Base-by-base conservation (phyloP, 2,329 filamentous ascomycete species). In the Phyllosticta ampelicida region DNA sequence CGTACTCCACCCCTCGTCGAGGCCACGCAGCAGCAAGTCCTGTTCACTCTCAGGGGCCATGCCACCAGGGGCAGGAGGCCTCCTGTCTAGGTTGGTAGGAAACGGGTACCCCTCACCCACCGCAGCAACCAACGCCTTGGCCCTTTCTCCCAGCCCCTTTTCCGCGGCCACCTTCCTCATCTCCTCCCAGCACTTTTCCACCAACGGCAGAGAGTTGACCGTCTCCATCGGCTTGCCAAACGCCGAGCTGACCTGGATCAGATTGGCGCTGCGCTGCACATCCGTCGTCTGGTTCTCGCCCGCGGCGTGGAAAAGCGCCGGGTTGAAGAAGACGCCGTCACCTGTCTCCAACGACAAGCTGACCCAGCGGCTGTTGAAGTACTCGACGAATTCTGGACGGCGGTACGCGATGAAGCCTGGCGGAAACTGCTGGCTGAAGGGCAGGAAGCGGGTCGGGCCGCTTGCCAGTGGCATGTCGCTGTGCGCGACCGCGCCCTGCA, bases 221-320 rank as follows among this genome's bases (percentile, higher is more conserved):
- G 65, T 76, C 70, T 86, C 83, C 82, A 86, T 86, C 0, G 82
- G 74, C 65, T 83, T 84, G 0, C 82, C 83, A 64, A 86, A 82
- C 0, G 82, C 81, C 60, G 77, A 80, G 61, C 79, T 83, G 28
- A 85, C 75, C 67, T 86, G 83, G 36, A 86, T 63, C 9, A 86
- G 67, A 65, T 86, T 86, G n/a, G 81, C 82, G 28, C 76, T 77
- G 1, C 83, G 75, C 21, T 79, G 67, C 23, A 84, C 70, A 18
- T 74, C 73, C 9, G 67, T 65, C 1, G 71, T 74, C 6, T 71
- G 73, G 63, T 86, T 86, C 62, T 78, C 75, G 0, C 83, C 83
- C 0, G 83, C 83, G 1, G 82, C 83, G 65, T 86, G 83, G 61
- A 84, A 81, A 0, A 86, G 69, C 1, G 80, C 82, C 0, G 83